phyloP scores from a whole-genome alignment of 441 rosid genomes.

The Metrosideros polymorpha region DNA sequence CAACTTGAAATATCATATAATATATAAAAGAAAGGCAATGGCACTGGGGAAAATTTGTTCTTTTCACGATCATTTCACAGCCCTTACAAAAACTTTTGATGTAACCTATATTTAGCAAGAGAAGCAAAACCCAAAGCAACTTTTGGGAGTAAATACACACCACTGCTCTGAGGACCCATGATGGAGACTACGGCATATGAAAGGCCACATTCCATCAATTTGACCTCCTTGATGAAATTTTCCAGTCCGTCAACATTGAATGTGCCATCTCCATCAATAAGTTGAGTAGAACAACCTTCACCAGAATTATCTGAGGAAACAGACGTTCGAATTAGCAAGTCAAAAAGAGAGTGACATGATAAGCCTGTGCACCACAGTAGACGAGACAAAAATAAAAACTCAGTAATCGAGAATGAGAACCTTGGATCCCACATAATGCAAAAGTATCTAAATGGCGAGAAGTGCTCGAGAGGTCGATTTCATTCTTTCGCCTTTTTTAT shows the following conservation, averaged over 20 bases:
- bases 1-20: not conserved
- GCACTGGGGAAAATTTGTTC: not conserved
- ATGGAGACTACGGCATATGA: slow-evolving; percentile 97
- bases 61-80: not conserved
- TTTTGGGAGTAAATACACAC: slow-evolving; percentile 28
- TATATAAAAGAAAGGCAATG: not conserved
- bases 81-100: not conserved
- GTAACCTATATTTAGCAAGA: not conserved
- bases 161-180: slow-evolving; percentile 99
- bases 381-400: not conserved
- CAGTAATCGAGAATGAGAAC: not conserved
- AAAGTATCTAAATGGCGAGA: not conserved
- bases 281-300: slow-evolving; percentile 69
- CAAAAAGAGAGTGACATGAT: not conserved
- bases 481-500: not conserved
- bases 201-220: slow-evolving; percentile 72
- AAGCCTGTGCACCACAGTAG: not conserved
- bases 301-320: slow-evolving; percentile 27
- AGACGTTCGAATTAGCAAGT: not conserved
- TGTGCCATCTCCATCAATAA: slow-evolving; percentile 85
- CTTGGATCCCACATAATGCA: not conserved
- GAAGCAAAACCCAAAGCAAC: not conserved
- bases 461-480: not conserved
- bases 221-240: slow-evolving; percentile 63
- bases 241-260: slow-evolving; percentile 71